Conservation (phyloP, 805 yeast genomes). For the Saccharomycopsis amapae region DNA sequence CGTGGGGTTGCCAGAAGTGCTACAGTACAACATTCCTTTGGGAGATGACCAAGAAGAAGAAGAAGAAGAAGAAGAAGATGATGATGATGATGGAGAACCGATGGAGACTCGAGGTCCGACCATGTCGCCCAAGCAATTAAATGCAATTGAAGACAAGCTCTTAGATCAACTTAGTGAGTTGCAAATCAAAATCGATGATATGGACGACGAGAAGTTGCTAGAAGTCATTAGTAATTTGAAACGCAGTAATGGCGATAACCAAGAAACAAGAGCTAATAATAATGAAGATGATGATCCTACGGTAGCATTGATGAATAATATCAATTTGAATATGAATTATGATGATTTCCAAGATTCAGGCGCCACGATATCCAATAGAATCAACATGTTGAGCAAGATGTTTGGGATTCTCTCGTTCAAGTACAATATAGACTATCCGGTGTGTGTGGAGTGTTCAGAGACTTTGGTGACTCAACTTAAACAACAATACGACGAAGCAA, state of each 20-base stretch:
- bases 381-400: conserved; percentile 51
- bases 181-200: conserved; percentile 7
- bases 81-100: background rate
- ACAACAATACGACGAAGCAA: conserved; percentile 60
- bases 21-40: background rate
- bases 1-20: background rate
- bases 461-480: conserved; percentile 57
- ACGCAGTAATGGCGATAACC: background rate
- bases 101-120: no score
- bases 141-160: conserved; percentile 6
- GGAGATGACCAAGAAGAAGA: background rate
- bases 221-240: conserved; percentile 2
- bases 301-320: background rate
- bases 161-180: conserved; percentile 5
- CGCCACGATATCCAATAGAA: conserved; percentile 39
- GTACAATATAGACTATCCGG: conserved; percentile 76
- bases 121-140: background rate
- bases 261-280: background rate
- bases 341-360: conserved; percentile 4
- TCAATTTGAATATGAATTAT: background rate
- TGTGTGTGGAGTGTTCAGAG: conserved; percentile 80
- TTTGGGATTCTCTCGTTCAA: conserved; percentile 67
- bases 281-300: background rate
- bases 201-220: conserved; percentile 12
- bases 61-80: background rate